Evolutionary conservation across 805 yeast species (phyloP), one percentile per base, ranked within the genome.

Genomic region (Wickerhamiella azymoides): DNA sequence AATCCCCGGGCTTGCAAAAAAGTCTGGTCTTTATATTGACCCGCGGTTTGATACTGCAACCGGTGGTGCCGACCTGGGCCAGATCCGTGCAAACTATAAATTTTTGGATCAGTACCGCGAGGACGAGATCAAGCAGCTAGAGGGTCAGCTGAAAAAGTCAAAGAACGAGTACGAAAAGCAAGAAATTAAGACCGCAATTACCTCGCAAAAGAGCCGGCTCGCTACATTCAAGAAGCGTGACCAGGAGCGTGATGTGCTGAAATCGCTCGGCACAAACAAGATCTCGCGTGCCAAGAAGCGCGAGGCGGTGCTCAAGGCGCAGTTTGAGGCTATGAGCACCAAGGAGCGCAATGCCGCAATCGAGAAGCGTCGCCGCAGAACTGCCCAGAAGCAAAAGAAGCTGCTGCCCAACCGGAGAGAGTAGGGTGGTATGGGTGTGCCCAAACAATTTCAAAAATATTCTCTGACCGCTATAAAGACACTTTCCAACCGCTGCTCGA

Each of bases 31-130:
- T 25, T 79, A 81, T 59, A 72, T 75, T 41, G 98, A 92, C 65
- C 80, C 93, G 28, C 71, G 98, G 54, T 92, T 92, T 60, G 96
- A 92, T 62, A 73, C 89, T 2, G 86, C 95, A 0, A 76, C 77
- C 51, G 97, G 97, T 47, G 80, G 77, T 54, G 84, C 92, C 1
- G 89, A 88, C 59, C 64, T 74, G 48, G 65, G 69, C 27, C 69
- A 71, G 48, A 73, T 83, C 14, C 70, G 96, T 49, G 74, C 77
- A 56, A 79, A 89, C 57, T 92, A 92, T 65, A 72, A 76, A 38
- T 92, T 92, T 58, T 65, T 92, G 48, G 94, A 86, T 61, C 86
- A 81, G 35, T 92, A 92, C 61, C 72, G 97, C 60, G 70, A 79
- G 52, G 62, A 68, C 8, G 98, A 92, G 59, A 69, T 92, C 33